Evolutionary conservation across 1,284 basidiomycete genomes (phyloP), one percentile per base, ranked within the genome.

Genomic region (Ganoderma meredithae): DNA sequence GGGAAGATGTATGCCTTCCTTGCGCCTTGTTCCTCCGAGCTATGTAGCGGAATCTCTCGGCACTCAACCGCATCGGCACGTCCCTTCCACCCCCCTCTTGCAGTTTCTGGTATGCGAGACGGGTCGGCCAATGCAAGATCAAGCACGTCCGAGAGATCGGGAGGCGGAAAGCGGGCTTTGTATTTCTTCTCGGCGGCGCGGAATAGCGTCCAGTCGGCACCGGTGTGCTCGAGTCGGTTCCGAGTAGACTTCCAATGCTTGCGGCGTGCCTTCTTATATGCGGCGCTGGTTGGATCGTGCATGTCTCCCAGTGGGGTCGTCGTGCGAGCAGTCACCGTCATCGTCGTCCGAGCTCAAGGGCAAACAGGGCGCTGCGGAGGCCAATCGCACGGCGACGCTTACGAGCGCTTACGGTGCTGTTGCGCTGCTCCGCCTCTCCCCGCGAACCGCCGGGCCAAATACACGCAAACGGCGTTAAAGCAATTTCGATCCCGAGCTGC

Each of bases 91-190:
- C 80, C 76, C 8, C 85, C 85, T 9, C 74, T 74, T 1, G 75
- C 66, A 22, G 86, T 76, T 74, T 88, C 87, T 15, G 78, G 72
- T 3, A 72, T 69, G 64, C 86, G 77, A 10, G 71, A 49, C 0
- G 77, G 72, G 73, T 87, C 83, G n/a, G 85, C 72, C 7, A 79
- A 76, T 10, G 86, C 85, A 41, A 93, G 80, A 79, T 95, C 92
- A 3, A 95, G 82, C 6, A 92, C 90, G 60, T 81, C 77, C 13
- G 84, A 84, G 7, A 95, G 83, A 80, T 93, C 88, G 2, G 90
- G 92, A 2, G 90, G 91, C 13, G 92, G 92, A 75, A 92, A 94
- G 44, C 85, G 84, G 0, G 90, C 83, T 78, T 93, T 95, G 83
- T 86, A 95, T 62, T 83, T 86, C 79, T 95, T 95, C 79, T 95